Conservation (phyloP, 331 rosid genomes). For the Acacia concinna region DNA sequence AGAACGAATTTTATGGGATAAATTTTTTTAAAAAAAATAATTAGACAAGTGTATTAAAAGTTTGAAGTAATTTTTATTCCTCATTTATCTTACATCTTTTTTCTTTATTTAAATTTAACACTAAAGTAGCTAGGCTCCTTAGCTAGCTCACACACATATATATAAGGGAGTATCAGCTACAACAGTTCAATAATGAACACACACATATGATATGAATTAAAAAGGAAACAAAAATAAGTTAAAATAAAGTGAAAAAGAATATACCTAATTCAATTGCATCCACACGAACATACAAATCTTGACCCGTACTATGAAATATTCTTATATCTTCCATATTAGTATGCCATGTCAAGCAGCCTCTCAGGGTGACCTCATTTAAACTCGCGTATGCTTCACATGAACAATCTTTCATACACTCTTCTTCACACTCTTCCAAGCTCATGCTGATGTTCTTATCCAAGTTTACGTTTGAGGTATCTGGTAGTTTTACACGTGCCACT, state of each 20-base stretch:
- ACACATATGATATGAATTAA: neutral
- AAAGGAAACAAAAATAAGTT: neutral
- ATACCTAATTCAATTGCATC: conserved; percentile 48
- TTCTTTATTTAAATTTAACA: too few relatives aligned
- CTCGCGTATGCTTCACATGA: conserved; percentile 49
- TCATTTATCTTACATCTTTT: too few relatives aligned
- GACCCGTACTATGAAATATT: neutral
- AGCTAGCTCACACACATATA: too few relatives aligned
- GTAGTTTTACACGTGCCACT: conserved; percentile 42
- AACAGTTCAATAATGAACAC: neutral
- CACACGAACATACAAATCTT: conserved; percentile 49
- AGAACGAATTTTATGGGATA: too few relatives aligned
- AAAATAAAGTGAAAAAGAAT: neutral
- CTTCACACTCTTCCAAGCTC: conserved; percentile 37
- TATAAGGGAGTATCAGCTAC: too few relatives aligned
- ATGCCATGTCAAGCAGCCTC: conserved; percentile 63
- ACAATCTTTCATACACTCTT: conserved; percentile 52
- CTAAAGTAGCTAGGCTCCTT: too few relatives aligned
- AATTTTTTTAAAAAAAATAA: too few relatives aligned
- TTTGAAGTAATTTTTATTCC: too few relatives aligned
- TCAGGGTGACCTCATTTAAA: conserved; percentile 28
- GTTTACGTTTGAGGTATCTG: conserved; percentile 43
- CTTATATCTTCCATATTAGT: conserved; percentile 46
- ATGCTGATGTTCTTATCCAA: neutral
- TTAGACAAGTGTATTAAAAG: too few relatives aligned